Evolutionary conservation across 2,329 filamentous ascomycete genomes (phyloP), one percentile per base, ranked within the genome.

Genomic region (Fonsecaea pedrosoi): DNA sequence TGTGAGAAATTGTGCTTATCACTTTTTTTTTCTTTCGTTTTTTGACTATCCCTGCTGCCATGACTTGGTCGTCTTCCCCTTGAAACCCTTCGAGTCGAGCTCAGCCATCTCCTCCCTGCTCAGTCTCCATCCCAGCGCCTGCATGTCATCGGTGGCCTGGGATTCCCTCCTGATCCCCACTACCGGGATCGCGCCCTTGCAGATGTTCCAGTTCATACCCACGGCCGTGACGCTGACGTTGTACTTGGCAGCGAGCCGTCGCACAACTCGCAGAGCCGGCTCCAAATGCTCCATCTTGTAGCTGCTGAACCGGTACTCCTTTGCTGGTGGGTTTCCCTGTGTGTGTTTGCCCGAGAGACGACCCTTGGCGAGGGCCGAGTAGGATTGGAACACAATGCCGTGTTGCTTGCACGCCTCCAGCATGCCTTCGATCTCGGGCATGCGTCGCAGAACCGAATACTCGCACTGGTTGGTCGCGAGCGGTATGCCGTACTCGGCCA

Each of bases 401-500:
- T 78, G 75, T 38, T 77, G 74, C n/a, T 73, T 74, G 70, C 79
- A 82, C 45, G 77, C 76, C 4, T 77, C 75, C 6, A 82, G 74
- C 61, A 82, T 73, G 0, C 80, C 80, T 1, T 72, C 75, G 0
- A 74, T 74, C 65, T 82, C 80, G 0, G 81, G 81, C 12, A 77
- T 67, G 21, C 80, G 76, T 21, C 81, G 77, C 25, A 83, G 73
- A 30, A 82, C 70, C 37, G 76, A 78, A 71, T 77, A 83, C 69
- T 83, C 81, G 74, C 79, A 80, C 70, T 83, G 80, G 65, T 81
- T 82, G 18, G 77, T 76, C 1, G 79, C 78, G 4, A 83, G 78
- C 0, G 80, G 79, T 4, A 82, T 64, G 1, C 74, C 75, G 42
- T 76, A 75, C 67, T 76, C 75, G 15, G 71, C 74, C 54, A 82